Evolutionary conservation across 495 filamentous ascomycete species (phyloP).

Genomic region (Lepraria neglecta): DNA sequence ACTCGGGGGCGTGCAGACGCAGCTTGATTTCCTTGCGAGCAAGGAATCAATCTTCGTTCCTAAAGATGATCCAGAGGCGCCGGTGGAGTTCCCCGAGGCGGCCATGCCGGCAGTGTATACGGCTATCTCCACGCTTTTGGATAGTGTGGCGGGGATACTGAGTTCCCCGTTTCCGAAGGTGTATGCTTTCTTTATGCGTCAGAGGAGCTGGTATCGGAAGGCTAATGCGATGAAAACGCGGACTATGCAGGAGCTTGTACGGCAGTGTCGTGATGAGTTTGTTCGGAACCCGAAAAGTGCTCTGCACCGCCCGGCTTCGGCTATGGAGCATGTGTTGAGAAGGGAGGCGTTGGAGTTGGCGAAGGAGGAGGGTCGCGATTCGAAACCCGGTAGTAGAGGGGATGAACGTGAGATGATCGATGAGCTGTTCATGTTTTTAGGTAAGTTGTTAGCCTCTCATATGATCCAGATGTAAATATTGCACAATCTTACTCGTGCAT

Average conservation of each 20-base stretch:
- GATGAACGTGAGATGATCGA: slow-evolving; percentile 7
- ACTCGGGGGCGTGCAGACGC: neutral
- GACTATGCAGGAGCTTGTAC: neutral
- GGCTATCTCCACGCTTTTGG: neutral
- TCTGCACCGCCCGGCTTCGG: neutral
- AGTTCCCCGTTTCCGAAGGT: neutral
- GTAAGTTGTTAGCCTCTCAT: neutral
- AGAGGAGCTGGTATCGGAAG: neutral
- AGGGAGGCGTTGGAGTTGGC: neutral
- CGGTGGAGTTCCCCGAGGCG: neutral
- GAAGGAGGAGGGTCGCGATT: neutral
- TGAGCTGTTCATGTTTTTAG: slow-evolving; percentile 5
- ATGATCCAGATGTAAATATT: neutral
- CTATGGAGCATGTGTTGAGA: neutral
- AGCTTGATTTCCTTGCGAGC: neutral
- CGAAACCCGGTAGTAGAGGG: neutral
- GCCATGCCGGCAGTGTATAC: neutral
- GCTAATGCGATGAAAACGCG: neutral
- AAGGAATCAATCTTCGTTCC: neutral
- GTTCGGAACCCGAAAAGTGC: neutral
- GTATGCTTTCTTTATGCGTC: neutral
- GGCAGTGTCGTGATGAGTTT: neutral
- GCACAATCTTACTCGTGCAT: neutral
- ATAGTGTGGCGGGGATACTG: neutral
- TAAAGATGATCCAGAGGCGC: neutral